Base-by-base conservation (phyloP, 148 eudicot species). In the Rhododendron henanense region DNA sequence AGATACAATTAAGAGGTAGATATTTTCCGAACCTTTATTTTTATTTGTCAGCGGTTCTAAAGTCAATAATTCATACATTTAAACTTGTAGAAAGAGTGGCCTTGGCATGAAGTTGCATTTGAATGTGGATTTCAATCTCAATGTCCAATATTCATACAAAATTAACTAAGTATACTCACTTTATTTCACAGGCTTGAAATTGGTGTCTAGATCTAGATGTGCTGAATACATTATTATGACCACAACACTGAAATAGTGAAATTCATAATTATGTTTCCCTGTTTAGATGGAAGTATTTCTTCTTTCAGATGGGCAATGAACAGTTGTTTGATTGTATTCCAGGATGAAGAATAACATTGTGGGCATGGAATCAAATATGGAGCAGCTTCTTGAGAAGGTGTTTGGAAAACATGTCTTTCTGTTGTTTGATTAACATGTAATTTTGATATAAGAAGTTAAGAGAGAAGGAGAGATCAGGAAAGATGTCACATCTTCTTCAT, bases 291-390 rank as follows among this genome's bases (percentile, higher is more conserved):
- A 21, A 14, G 44, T 41, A 21, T 11, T 21, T 59, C 44, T 31
- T 18, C 13, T 35, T 33, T 57, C 31, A 48, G 19, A 53, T 50
- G 7, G 73, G n/a, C 57, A 28, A 53, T 25, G 53, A 77, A 79
- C 61, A 21, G 33, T 33, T 48, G 28, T 53, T 35, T 47, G 7
- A 78, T 87, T n/a, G 48, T 80, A n/a, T 51, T 83, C 18, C 91
- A 97, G 99, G 94, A 97, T 97, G 99, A 94, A 97, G 79, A 93
- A 88, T 87, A 94, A 95, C 88, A 95, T 97, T 81, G 95, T 90
- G 82, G 99, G 99, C 86, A 97, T 97, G 99, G 99, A 97, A 88
- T 84, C 94, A 86, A 97, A 97, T 84, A 97, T 97, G 99, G 99
- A 95, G 84, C 94, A 95, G 85, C 96, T 97, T 86, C 98, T 97